Evolutionary conservation across 2,329 filamentous ascomycete species (phyloP).

Genomic region (Ceratocystis lukuohia): DNA sequence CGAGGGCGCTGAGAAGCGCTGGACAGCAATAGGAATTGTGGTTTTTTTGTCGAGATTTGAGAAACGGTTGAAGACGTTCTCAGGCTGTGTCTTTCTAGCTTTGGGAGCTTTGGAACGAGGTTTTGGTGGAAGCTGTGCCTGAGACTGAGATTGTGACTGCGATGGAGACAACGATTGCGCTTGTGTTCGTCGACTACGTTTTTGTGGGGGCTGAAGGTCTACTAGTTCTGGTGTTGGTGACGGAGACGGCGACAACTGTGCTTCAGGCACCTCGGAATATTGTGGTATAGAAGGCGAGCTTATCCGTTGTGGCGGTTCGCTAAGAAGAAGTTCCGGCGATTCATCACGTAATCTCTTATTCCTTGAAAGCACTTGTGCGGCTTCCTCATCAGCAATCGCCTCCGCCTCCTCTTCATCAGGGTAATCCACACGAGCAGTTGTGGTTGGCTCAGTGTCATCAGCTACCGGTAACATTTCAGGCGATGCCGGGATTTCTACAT

Average conservation of each 20-base stretch:
- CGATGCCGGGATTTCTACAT: constrained; percentile 20
- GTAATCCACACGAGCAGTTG: constrained; percentile 21
- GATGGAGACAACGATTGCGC: constrained; percentile 9
- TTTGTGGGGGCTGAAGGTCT: constrained; percentile 19
- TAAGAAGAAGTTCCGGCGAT: constrained; percentile 10
- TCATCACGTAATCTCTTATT: constrained; percentile 25
- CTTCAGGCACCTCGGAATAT: neutral
- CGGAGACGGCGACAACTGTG: neutral
- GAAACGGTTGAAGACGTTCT: constrained; percentile 7
- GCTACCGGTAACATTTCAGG: constrained; percentile 11
- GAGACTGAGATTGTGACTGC: constrained; percentile 10
- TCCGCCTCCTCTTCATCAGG: constrained; percentile 29
- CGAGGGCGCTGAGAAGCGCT: constrained; percentile 43
- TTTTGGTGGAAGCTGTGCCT: constrained; percentile 2
- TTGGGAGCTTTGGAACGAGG: constrained; percentile 19
- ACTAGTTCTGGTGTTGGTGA: constrained; percentile 21
- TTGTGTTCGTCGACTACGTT: constrained; percentile 21
- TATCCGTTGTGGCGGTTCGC: neutral
- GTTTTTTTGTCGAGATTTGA: constrained; percentile 18
- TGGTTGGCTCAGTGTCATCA: constrained; percentile 21
- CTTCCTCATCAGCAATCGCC: constrained; percentile 31
- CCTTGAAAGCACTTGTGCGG: constrained; percentile 23
- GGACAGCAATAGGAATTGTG: constrained; percentile 43
- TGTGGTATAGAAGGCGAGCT: neutral
- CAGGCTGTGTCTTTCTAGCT: constrained; percentile 17